Conservation (phyloP, 192 early-diverging fungal genomes). For the Phlyctochytrium planicorne region DNA sequence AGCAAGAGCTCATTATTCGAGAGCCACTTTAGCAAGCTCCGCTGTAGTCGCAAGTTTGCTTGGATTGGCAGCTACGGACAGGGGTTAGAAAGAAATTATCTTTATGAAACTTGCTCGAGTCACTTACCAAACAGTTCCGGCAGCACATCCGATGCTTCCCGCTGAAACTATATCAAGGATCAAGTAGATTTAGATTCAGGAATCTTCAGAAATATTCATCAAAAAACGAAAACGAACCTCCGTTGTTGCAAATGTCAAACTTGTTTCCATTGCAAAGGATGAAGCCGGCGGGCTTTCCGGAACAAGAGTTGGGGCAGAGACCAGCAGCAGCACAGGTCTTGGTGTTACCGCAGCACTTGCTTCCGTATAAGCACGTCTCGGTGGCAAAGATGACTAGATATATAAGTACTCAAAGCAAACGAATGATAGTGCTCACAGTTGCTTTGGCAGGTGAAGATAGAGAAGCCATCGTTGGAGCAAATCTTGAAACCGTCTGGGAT, state of each 20-base stretch:
- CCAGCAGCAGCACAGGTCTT: constrained; percentile 1
- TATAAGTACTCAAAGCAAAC: not conserved
- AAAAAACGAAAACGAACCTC: not conserved
- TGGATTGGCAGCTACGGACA: constrained; percentile 5
- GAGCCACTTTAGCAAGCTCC: too few relatives aligned
- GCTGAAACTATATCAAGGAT: not conserved
- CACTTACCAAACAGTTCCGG: not conserved
- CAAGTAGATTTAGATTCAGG: not conserved
- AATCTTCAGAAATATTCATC: not conserved
- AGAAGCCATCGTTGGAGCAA: not conserved
- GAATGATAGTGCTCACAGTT: not conserved
- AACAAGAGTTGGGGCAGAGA: not conserved
- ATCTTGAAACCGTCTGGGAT: constrained; percentile 9
- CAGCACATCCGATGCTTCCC: not conserved
- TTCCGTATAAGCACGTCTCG: constrained; percentile 10
- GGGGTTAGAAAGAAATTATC: not conserved
- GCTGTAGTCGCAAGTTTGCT: constrained; percentile 10
- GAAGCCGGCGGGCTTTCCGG: not conserved
- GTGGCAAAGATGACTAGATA: not conserved
- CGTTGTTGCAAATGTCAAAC: constrained; percentile 5
- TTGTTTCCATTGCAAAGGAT: not conserved
- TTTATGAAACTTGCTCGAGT: not conserved
- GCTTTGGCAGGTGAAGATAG: constrained; percentile 4
- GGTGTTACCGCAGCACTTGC: constrained; percentile 5
- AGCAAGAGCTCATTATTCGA: too few relatives aligned